Evolutionary conservation across 805 yeast species (phyloP), one percentile per base, ranked within the genome.

Genomic region (Tetrapisispora fleetii): DNA sequence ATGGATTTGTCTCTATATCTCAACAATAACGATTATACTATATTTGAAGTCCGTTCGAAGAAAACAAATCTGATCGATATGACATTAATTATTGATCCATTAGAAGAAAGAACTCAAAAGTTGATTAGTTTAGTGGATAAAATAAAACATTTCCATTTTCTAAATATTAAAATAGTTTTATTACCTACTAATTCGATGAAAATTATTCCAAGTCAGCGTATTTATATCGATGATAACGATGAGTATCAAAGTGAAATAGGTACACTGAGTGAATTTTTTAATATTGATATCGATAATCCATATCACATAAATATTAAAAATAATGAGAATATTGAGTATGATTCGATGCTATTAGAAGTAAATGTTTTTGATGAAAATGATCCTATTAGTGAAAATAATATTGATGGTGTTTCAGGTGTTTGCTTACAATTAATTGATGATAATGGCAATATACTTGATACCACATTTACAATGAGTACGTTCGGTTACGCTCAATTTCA

Each of bases 401-500:
- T 66, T 11, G 62, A 63, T 45, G 64, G 64, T 0, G 40, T 69
- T 1, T 68, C 75, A 0, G 81, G 85, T 0, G 67, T 75, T 0
- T 85, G 84, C 1, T 56, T 82, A 16, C 69, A 73, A 3, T 57
- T 87, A 3, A 70, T 62, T 7, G 55, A 61, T 49, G 21, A 52
- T 11, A 13, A 43, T 4, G 55, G 49, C 11, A 45, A 53, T 8
- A 50, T 57, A 7, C 50, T 62, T 14, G 68, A 74, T 1, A 87
- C 81, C 53, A 83, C 96, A 0, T 70, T 67, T 37, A 80, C 89
- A 1, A 85, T 91, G 93, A 75, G 81, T 1, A 82, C 85, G 37
- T 70, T 83, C 52, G 97, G 97, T 0, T 91, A 91, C 63, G 77
- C 84, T 47, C 97, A 90, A 64, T 69, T 93, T 42, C 53, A 50